Conservation (phyloP, 2,329 filamentous ascomycete genomes). For the Arthrobotrys sphaeroides region DNA sequence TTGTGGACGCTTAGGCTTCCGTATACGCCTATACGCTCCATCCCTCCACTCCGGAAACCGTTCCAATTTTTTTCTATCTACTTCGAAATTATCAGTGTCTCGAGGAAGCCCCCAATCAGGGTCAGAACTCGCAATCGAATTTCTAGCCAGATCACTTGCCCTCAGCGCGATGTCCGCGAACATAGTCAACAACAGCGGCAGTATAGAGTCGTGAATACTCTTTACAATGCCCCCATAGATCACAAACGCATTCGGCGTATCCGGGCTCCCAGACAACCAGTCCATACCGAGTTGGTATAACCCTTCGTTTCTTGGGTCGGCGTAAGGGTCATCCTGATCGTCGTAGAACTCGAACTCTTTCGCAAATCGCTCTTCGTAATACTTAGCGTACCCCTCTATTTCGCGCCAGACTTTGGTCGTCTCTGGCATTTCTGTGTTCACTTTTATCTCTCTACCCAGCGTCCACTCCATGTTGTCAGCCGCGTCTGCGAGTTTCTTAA, state of each 20-base stretch:
- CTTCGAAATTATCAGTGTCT: background rate
- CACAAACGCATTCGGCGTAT: constrained; percentile 16
- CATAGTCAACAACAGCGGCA: constrained; percentile 47
- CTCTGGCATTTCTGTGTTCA: constrained; percentile 10
- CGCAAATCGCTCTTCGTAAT: constrained; percentile 25
- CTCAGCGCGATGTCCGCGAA: constrained; percentile 21
- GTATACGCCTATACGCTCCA: background rate
- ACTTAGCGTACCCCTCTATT: background rate
- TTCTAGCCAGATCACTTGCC: constrained; percentile 17
- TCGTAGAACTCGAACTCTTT: constrained; percentile 1
- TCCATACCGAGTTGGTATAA: background rate
- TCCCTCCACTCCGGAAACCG: constrained; percentile 38
- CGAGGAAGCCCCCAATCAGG: constrained; percentile 12
- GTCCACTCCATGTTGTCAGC: background rate
- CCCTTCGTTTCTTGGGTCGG: too few relatives aligned
- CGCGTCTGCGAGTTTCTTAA: background rate
- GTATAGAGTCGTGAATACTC: constrained; percentile 1
- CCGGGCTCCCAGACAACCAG: too few relatives aligned
- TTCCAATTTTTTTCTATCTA: background rate
- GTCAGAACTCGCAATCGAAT: background rate
- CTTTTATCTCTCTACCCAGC: background rate
- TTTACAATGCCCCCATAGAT: background rate
- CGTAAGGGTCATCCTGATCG: background rate
- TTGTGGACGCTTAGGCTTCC: too few relatives aligned
- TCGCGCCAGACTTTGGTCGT: constrained; percentile 1